A percentile compares a stretch with the other conserved stretches of the same genome.
Conservation (phyloP, 2,329 filamentous ascomycete species). For the Arthroderma sp. region DNA sequence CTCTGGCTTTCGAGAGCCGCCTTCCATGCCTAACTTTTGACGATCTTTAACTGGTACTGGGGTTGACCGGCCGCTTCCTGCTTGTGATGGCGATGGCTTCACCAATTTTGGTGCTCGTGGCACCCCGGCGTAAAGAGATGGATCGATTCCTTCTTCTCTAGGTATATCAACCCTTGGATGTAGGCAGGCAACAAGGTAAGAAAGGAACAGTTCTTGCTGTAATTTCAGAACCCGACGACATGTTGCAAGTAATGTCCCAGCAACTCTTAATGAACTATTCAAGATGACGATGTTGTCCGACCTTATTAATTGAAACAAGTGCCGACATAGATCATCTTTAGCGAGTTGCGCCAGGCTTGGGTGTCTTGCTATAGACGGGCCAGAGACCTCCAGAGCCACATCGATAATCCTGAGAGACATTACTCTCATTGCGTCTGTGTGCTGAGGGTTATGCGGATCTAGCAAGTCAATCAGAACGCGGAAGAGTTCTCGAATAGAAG, state of each 20-base stretch:
- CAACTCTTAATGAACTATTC: conserved; percentile 82
- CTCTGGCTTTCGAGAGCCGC: conserved; percentile 82
- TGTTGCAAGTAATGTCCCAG: conserved; percentile 79
- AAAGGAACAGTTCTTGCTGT: conserved; percentile 91
- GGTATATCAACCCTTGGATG: conserved; percentile 93
- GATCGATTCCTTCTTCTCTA: conserved; percentile 77
- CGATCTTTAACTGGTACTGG: conserved; percentile 86
- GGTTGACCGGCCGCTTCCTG: conserved; percentile 69
- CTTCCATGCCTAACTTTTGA: conserved; percentile 83
- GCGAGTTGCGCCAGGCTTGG: conserved; percentile 77
- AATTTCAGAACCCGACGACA: conserved; percentile 84
- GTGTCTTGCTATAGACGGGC: conserved; percentile 86
- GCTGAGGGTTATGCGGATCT: conserved; percentile 82
- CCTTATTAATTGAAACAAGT: conserved; percentile 88
- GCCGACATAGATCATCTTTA: conserved; percentile 83
- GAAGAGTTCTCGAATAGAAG: conserved; percentile 89
- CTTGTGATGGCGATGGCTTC: conserved; percentile 64
- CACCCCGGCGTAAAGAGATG: conserved; percentile 81
- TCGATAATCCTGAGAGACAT: conserved; percentile 97
- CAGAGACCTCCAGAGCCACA: conserved; percentile 89
- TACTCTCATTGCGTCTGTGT: conserved; percentile 89
- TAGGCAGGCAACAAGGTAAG: conserved; percentile 85
- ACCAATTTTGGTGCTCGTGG: conserved; percentile 80
- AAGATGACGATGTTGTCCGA: conserved; percentile 94
- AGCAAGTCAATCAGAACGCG: conserved; percentile 85